phyloP scores from a whole-genome alignment of 2,329 filamentous ascomycete species.

The Atkinsonella hypoxylon region DNA sequence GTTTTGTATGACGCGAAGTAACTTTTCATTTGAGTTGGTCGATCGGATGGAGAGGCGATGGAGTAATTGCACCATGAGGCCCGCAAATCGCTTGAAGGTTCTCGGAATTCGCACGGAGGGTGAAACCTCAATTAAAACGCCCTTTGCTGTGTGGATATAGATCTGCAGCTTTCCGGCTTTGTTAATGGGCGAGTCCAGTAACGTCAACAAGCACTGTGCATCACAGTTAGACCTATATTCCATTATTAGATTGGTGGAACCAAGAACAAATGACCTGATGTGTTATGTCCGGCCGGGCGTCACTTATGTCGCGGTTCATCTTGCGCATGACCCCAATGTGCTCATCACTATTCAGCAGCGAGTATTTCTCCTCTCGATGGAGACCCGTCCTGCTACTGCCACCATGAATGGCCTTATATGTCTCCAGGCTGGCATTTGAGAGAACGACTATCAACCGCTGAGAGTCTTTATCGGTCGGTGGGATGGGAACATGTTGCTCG shows the following conservation, averaged over 20 bases:
- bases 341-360: conserved; percentile 94
- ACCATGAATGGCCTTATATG: conserved; percentile 80
- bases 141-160: conserved; percentile 96
- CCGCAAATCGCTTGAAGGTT: conserved; percentile 97
- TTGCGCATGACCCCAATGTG: conserved; percentile 99
- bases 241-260: background rate
- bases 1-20: conserved; percentile 94
- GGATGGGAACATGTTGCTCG: conserved; percentile 79
- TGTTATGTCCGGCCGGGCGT: conserved; percentile 93
- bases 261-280: conserved; percentile 61
- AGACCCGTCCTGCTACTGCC: conserved; percentile 50
- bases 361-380: conserved; percentile 86
- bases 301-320: conserved; percentile 98
- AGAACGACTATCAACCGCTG: conserved; percentile 89
- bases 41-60: conserved; percentile 93
- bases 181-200: conserved; percentile 96
- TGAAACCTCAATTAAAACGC: conserved; percentile 93
- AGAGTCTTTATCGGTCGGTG: conserved; percentile 77
- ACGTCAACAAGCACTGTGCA: conserved; percentile 79
- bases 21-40: conserved; percentile 93
- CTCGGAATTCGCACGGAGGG: conserved; percentile 95
- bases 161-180: conserved; percentile 97
- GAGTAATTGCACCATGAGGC: conserved; percentile 95
- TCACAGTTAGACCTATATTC: conserved; percentile 19
- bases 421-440: conserved; percentile 94